Base-by-base conservation (phyloP, 2,329 filamentous ascomycete species). In the Xenoacremonium recifei region DNA sequence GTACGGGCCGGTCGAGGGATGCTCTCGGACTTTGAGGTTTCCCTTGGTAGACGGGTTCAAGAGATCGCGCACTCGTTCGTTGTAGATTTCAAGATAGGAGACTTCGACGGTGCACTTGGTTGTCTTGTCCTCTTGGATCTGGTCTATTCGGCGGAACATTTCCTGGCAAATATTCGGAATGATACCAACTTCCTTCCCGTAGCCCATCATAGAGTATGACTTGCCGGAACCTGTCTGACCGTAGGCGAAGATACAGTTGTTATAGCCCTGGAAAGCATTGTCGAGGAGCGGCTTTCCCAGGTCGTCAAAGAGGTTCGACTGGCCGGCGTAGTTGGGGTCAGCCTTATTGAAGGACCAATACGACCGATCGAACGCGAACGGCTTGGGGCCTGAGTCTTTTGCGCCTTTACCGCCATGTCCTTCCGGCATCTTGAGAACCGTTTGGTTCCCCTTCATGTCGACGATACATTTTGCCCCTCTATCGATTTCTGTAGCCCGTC, bases 171-270 rank as follows among this genome's bases (percentile, higher is more conserved):
- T 99, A 59, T 84, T 87, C 34, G 95, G 93, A 49, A 97, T 97
- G 50, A 99, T 93, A 65, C 93, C 93, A 44, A 90, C 80, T 61
- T 99, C 92, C 59, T 92, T 86, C 40, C 93, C 93, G 69, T 97
- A 99, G 36, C 93, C 93, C 93, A 99, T 99, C 92, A 99, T 99
- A 21, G 91, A 96, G 68, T 99, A 99, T 13, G 90, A 96, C 71
- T 99, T 99, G 68, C 93, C 93, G 1, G 93, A 97, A 54, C 93
- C 93, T 2, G 93, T 99, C 72, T 99, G 93, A 15, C 93, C 93
- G 63, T 99, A 99, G 12, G 93, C 93, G 64, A 99, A 99, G 61
- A 99, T 99, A 76, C 93, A 99, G 68, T 97, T 99, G 75, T 99
- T 97, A 73, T 97, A 99, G 33, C 93, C 93, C 60, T 92, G 83